Conservation (phyloP, 768 basidiomycete species). For the Hericium coralloides region DNA sequence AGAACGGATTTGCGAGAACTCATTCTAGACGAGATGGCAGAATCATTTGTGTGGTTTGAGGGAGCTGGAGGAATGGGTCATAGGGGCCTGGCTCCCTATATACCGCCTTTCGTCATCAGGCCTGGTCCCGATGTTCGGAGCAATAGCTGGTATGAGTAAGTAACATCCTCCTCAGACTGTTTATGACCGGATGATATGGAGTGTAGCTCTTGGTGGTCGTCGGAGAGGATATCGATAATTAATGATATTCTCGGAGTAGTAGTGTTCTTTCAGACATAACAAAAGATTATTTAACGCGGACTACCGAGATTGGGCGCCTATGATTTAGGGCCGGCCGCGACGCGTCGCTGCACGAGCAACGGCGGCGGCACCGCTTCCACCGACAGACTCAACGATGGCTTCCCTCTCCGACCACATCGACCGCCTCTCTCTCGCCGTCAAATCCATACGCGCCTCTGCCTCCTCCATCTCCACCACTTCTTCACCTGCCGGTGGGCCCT, state of each 20-base stretch:
- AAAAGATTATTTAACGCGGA: slow-evolving; percentile 4
- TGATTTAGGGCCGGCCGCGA: slow-evolving; percentile 5
- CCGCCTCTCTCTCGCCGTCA: slow-evolving; percentile 45
- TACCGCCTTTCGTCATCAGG: too few species aligned
- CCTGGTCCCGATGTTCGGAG: too few species aligned
- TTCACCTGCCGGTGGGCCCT: slow-evolving; percentile 28
- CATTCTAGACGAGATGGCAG: not conserved
- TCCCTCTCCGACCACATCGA: slow-evolving; percentile 62
- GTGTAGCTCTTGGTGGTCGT: too few species aligned
- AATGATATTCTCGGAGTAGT: too few species aligned
- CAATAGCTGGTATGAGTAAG: not conserved
- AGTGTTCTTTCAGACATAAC: too few species aligned
- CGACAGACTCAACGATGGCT: slow-evolving; percentile 29
- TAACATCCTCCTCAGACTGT: too few species aligned
- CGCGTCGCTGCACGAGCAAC: slow-evolving; percentile 1
- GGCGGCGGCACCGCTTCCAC: not conserved
- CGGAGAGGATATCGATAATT: too few species aligned
- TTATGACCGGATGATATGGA: too few species aligned
- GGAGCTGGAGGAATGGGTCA: too few species aligned
- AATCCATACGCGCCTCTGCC: slow-evolving; percentile 41
- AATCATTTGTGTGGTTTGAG: too few species aligned
- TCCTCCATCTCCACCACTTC: slow-evolving; percentile 17
- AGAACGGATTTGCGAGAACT: not conserved
- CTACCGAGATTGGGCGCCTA: too few species aligned
- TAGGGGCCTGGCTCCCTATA: too few species aligned